phyloP scores from a whole-genome alignment of 192 early-diverging fungal genomes.

The Rhizoclosmatium globosum region DNA sequence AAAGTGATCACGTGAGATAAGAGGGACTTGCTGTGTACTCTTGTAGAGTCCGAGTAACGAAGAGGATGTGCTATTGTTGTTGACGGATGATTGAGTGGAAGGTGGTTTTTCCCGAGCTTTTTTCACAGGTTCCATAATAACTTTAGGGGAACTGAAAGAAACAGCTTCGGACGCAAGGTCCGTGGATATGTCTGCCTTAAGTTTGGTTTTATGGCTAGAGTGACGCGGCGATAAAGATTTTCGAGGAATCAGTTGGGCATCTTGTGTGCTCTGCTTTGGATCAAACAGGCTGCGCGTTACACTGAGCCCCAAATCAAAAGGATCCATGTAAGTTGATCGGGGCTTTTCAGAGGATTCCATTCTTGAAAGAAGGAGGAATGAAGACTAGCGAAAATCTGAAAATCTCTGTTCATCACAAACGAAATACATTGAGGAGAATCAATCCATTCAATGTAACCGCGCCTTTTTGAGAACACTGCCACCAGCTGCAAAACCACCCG shows the following conservation, averaged over 20 bases:
- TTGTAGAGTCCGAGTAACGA: not conserved
- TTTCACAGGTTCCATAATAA: too few relatives aligned
- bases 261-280: not conserved
- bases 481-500: not conserved
- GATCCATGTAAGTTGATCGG: not conserved
- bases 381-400: not conserved
- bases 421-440: not conserved
- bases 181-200: not conserved
- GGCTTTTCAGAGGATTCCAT: too few relatives aligned
- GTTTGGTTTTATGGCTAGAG: not conserved
- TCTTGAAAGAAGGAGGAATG: too few relatives aligned
- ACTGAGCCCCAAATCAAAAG: not conserved
- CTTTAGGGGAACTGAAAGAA: too few relatives aligned
- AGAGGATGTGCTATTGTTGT: too few relatives aligned
- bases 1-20: not conserved
- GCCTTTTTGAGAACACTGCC: slow-evolving; percentile 27
- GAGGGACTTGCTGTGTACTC: not conserved
- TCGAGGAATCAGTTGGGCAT: not conserved
- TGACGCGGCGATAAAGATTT: not conserved
- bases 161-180: too few relatives aligned
- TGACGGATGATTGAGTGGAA: too few relatives aligned
- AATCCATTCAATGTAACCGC: slow-evolving; percentile 13
- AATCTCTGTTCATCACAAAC: not conserved
- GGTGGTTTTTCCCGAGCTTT: too few relatives aligned
- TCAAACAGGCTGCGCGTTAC: not conserved